Evolutionary conservation across 164 flowering plant genomes (phyloP).

Genomic region (Chimonanthus salicifolius): DNA sequence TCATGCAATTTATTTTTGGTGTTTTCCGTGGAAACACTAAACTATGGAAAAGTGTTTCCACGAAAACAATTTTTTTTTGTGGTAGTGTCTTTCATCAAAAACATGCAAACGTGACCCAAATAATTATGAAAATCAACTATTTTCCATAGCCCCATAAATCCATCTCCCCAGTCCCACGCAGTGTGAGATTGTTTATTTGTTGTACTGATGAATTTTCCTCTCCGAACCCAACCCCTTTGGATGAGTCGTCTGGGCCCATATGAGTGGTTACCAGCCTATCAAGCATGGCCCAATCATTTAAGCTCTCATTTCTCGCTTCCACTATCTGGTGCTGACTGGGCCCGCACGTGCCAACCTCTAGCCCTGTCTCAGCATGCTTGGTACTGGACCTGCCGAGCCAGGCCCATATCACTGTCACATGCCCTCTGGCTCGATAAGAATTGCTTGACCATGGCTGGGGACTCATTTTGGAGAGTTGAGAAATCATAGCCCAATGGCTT

Average conservation of each 20-base stretch:
- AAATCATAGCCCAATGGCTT: constrained; percentile 28
- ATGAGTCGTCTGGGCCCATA: constrained; percentile 25
- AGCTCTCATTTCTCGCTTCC: constrained; percentile 19
- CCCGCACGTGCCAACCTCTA: constrained; percentile 38
- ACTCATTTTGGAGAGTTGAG: constrained; percentile 18
- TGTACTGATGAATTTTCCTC: constrained; percentile 25
- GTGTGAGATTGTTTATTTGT: background rate
- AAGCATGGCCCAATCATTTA: constrained; percentile 63
- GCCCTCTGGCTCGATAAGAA: constrained; percentile 43
- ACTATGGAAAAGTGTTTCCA: no score
- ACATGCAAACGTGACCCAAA: no score
- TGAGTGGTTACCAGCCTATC: constrained; percentile 39
- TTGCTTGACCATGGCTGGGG: constrained; percentile 47
- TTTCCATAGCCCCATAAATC: no score
- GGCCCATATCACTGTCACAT: constrained; percentile 37
- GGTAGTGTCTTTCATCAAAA: no score
- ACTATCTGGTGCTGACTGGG: constrained; percentile 26
- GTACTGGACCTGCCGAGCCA: constrained; percentile 27
- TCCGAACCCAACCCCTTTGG: constrained; percentile 32
- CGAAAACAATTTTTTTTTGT: no score
- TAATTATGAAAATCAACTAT: no score
- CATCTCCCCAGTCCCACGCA: background rate
- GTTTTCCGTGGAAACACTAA: no score
- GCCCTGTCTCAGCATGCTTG: constrained; percentile 36
- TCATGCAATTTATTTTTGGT: no score